Conservation (phyloP, 139 green algal genomes). For the Coelastrella sp. region DNA sequence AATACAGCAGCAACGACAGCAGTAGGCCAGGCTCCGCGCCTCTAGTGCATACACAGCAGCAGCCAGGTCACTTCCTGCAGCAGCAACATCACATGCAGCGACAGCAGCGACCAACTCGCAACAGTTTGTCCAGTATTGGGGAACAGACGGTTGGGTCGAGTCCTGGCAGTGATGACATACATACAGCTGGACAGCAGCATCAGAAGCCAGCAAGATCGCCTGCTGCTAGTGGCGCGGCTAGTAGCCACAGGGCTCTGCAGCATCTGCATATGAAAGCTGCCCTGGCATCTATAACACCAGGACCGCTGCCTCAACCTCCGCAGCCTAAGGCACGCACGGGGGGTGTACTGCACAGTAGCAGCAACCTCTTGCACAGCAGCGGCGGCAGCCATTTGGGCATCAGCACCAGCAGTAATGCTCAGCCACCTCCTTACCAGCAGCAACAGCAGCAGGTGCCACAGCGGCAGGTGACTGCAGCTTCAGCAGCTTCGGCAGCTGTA, state of each 20-base stretch:
- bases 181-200: background rate
- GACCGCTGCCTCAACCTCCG: slow-evolving; percentile 34
- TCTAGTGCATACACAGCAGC: background rate
- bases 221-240: background rate
- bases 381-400: background rate
- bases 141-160: background rate
- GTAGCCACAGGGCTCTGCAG: background rate
- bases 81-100: slow-evolving; percentile 15
- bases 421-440: background rate
- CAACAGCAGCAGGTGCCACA: slow-evolving; percentile 13
- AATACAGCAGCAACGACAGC: background rate
- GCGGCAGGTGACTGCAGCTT: too few species aligned
- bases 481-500: background rate
- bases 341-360: background rate
- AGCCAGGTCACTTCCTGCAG: background rate
- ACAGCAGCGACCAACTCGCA: background rate
- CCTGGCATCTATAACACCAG: slow-evolving; percentile 27
- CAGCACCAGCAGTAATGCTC: background rate
- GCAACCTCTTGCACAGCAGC: too few species aligned
- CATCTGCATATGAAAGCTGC: slow-evolving; percentile 22
- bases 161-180: too few species aligned
- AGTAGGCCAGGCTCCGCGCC: slow-evolving; percentile 2
- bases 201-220: background rate
- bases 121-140: background rate
- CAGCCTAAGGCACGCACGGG: background rate